phyloP scores from a whole-genome alignment of 1,284 basidiomycete species.

The Fomitopsis betulina region DNA sequence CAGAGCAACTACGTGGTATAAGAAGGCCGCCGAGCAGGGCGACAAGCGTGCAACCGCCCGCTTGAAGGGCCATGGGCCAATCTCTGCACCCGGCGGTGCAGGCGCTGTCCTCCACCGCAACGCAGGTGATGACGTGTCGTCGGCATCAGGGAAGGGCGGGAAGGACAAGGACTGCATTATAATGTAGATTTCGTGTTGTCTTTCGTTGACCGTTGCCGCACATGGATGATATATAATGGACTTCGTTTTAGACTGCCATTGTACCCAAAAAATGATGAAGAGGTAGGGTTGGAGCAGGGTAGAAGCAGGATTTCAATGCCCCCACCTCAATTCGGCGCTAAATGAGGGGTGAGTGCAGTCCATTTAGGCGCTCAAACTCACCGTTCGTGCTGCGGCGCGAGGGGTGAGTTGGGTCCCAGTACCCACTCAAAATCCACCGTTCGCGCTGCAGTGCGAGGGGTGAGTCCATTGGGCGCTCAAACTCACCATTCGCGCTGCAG shows the following conservation, averaged over 20 bases:
- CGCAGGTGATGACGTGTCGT: slow-evolving; percentile 33
- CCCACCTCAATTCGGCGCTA: no score
- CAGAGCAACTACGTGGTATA: slow-evolving; percentile 83
- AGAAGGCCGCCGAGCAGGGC: slow-evolving; percentile 87
- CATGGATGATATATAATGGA: neutral
- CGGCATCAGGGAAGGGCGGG: slow-evolving; percentile 32
- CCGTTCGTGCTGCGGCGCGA: no score
- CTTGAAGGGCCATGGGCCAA: slow-evolving; percentile 60
- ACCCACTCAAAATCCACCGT: no score
- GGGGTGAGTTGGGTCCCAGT: no score
- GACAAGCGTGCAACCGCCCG: slow-evolving; percentile 92
- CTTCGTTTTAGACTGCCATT: neutral
- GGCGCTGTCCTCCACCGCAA: slow-evolving; percentile 53
- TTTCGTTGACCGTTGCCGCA: neutral
- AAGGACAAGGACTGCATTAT: slow-evolving; percentile 80
- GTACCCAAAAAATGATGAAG: no score
- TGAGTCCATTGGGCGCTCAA: no score
- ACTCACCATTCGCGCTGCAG: no score
- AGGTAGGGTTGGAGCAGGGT: no score
- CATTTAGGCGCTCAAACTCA: no score
- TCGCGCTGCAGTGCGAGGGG: no score
- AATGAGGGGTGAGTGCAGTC: no score
- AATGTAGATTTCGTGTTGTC: slow-evolving; percentile 47
- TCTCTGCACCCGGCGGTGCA: slow-evolving; percentile 53
- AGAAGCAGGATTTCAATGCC: no score